These are phyloP conservation scores for Aechmea fasciata DNA, from an alignment of 176 grass and related monocot genomes.

Conservation along the genomic window DNA sequence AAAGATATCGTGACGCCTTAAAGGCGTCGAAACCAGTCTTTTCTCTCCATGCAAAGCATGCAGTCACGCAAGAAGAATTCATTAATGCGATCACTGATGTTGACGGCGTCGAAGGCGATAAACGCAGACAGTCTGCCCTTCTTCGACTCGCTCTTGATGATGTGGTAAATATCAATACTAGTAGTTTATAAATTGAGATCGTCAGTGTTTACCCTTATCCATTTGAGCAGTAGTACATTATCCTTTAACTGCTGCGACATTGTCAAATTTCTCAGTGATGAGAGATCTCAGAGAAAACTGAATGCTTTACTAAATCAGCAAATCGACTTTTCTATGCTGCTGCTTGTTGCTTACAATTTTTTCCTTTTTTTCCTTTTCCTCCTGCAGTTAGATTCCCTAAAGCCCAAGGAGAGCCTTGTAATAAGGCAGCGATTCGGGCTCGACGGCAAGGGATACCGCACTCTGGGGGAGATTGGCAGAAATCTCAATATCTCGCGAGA, in stretches of 20 bases:
- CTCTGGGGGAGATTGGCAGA: slow-evolving; percentile 62
- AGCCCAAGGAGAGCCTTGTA: slow-evolving; percentile 88
- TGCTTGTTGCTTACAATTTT: not conserved
- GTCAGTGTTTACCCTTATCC: not conserved
- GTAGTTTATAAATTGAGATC: not conserved
- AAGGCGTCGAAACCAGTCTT: slow-evolving; percentile 44
- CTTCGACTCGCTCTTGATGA: slow-evolving; percentile 85
- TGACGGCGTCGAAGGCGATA: slow-evolving; percentile 44
- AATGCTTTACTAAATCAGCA: not conserved
- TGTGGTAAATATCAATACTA: slow-evolving; percentile 34
- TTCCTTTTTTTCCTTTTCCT: not conserved
- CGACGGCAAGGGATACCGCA: slow-evolving; percentile 66
- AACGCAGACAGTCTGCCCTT: slow-evolving; percentile 41
- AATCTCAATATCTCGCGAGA: slow-evolving; percentile 84
- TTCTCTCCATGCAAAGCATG: slow-evolving; percentile 71
- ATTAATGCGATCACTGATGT: slow-evolving; percentile 61
- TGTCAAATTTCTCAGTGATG: no score
- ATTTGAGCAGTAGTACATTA: not conserved
- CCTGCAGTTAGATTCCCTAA: slow-evolving; percentile 79
- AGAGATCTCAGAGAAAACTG: no score
- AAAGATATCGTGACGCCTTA: slow-evolving; percentile 62
- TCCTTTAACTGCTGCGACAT: no score
- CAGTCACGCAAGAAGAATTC: slow-evolving; percentile 70
- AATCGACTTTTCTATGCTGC: not conserved
- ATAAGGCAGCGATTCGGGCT: slow-evolving; percentile 82